Conservation (phyloP, 345 rosid genomes). For the Citrus cavaleriei region DNA sequence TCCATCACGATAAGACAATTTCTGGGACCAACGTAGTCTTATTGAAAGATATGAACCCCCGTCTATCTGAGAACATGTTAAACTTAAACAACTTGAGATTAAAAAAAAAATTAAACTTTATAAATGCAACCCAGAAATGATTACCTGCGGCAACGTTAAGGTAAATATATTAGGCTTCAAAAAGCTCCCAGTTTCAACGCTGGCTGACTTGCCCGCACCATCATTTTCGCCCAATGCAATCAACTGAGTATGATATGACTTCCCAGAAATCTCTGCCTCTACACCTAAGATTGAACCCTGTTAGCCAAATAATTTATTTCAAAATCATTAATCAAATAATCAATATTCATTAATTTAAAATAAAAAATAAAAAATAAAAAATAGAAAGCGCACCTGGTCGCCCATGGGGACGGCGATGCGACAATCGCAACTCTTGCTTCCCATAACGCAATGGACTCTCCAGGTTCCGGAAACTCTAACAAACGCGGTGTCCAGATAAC, state of each 20-base stretch:
- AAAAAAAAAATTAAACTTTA: not conserved
- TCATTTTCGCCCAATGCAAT: constrained; percentile 36
- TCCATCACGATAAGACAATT: constrained; percentile 47
- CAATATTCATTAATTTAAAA: not conserved
- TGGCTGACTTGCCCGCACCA: constrained; percentile 37
- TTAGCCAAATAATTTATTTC: constrained; percentile 59
- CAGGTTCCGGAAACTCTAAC: constrained; percentile 61
- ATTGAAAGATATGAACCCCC: constrained; percentile 77
- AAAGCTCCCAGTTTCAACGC: constrained; percentile 54
- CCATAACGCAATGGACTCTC: constrained; percentile 94
- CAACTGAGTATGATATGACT: constrained; percentile 54
- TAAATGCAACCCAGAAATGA: not conserved
- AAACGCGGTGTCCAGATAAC: constrained; percentile 59
- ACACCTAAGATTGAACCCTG: constrained; percentile 99
- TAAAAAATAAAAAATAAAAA: not conserved
- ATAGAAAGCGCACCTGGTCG: constrained; percentile 49
- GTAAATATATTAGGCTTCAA: constrained; percentile 70
- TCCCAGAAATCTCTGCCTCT: constrained; percentile 66
- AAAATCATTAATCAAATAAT: constrained; percentile 21
- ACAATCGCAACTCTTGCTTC: constrained; percentile 83
- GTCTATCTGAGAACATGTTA: constrained; percentile 48
- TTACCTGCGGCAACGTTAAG: constrained; percentile 71
- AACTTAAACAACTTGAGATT: not conserved
- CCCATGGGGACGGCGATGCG: constrained; percentile 86
- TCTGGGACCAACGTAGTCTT: constrained; percentile 77